Evolutionary conservation across 176 grass and related monocot species (phyloP), one percentile per base, ranked within the genome.

Genomic region (Canna indica): DNA sequence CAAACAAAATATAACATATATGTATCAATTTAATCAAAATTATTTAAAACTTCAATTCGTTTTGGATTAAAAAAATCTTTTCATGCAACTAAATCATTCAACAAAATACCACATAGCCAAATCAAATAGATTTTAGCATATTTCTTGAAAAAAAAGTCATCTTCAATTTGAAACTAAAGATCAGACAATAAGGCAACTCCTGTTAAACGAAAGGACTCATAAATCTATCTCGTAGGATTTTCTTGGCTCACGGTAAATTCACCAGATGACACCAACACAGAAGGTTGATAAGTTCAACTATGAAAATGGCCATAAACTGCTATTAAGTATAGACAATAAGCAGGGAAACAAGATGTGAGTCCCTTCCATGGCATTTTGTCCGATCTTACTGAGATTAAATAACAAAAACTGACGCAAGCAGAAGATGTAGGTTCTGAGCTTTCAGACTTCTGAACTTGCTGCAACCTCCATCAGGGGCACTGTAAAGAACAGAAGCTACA

Each of bases 371-470:
- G 7, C 39, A 12, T 33, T 70, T 22, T 25, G 14, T 20, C 44
- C 4, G 33, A 48, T 20, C 2, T 18, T 17, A 29, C 41, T 29
- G 42, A 70, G 68, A 4, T 70, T 70, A 70, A 46, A 52, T 31
- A 32, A 70, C 28, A 70, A 48, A 48, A 70, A 50, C 28, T 32
- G 45, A 70, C 27, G 42, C 33, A 66, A 39, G 31, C 8, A 67
- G 25, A 28, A 30, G 25, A 25, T 15, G 26, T 16, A 18, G 25
- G 24, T 15, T 18, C 67, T 47, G 3, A 17, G 22, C 61, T 1
- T 64, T 64, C 36, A 18, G 24, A 12, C 26, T 2, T 27, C 28
- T 46, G 28, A 31, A 47, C 15, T 24, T 7, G 42, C 68, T 22
- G 27, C 44, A 50, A 50, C 44, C 45, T 48, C 68, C 33, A 67